Evolutionary conservation across 768 basidiomycete species (phyloP).

Genomic region (Mycena leptocephala): DNA sequence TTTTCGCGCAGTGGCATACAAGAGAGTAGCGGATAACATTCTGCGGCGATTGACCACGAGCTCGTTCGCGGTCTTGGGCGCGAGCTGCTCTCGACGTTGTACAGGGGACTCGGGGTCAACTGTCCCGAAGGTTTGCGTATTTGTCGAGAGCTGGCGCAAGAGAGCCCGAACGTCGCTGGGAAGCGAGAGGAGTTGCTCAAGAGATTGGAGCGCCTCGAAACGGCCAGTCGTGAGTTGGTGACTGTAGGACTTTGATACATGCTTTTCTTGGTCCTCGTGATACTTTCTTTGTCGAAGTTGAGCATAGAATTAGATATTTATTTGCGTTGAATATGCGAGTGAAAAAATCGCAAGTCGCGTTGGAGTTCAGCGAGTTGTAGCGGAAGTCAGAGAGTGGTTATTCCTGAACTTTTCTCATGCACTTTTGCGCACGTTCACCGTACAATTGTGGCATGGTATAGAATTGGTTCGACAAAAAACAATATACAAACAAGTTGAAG

Average conservation of each 20-base stretch:
- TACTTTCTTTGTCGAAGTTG: background rate
- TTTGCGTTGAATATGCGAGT: background rate
- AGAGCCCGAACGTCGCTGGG: too few species aligned
- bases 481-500: background rate
- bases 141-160: too few species aligned
- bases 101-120: too few species aligned
- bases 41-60: too few species aligned
- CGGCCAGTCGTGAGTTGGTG: too few species aligned
- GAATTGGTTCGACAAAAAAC: background rate
- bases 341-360: background rate
- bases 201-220: too few species aligned
- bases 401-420: background rate
- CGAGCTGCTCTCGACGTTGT: too few species aligned
- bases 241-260: background rate
- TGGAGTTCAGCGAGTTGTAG: background rate
- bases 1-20: too few species aligned
- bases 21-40: too few species aligned
- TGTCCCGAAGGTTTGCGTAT: too few species aligned
- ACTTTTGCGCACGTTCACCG: background rate
- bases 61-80: too few species aligned
- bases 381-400: background rate
- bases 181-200: too few species aligned
- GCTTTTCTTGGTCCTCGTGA: background rate
- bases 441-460: background rate
- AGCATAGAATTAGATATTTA: background rate